Evolutionary conservation across 306 rosid species (phyloP), one percentile per base, ranked within the genome.

Genomic region (Oemleria cerasiformis): DNA sequence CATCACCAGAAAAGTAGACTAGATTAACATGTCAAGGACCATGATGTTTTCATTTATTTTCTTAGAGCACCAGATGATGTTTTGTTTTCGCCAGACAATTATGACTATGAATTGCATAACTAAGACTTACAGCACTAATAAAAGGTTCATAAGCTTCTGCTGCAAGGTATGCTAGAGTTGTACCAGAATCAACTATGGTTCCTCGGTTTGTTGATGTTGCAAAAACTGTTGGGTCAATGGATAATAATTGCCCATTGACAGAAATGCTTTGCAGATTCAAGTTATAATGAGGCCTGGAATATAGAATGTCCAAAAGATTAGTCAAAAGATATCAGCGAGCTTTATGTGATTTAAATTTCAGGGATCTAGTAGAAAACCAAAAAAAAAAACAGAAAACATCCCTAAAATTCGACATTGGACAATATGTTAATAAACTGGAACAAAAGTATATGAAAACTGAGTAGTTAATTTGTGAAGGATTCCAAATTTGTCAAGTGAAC

Each of bases 91-190:
- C 36, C 36, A 65, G 70, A 57, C 68, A 72, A 75, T 57, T 62
- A 70, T 72, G 65, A 42, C 67, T 73, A 67, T 38, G 44, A 80
- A 47, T 57, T 66, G 60, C 82, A 41, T 62, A 72, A 67, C 73
- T 30, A 58, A 71, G 74, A 86, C 97, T 84, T 82, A 95, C 99
- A 43, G 99, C 97, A 77, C 41, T 80, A 67, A 95, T 82, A 57
- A 95, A 91, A 74, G 97, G 88, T 65, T 78, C 84, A 72, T 82
- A 95, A 58, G 99, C 99, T 70, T 81, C 92, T 79, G 87, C 96
- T 16, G 96, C 96, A 75, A 95, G 96, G 81, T 95, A 95, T 14
- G 97, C 97, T 87, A 95, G 84, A 61, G 99, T 95, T 65, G 99
- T 95, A 77, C 99, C 99, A 15, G 99, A 91, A 76, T 95, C 99